These are phyloP conservation scores for Daldinia decipiens DNA, from an alignment of 495 filamentous ascomycete genomes.

Conservation along the genomic window DNA sequence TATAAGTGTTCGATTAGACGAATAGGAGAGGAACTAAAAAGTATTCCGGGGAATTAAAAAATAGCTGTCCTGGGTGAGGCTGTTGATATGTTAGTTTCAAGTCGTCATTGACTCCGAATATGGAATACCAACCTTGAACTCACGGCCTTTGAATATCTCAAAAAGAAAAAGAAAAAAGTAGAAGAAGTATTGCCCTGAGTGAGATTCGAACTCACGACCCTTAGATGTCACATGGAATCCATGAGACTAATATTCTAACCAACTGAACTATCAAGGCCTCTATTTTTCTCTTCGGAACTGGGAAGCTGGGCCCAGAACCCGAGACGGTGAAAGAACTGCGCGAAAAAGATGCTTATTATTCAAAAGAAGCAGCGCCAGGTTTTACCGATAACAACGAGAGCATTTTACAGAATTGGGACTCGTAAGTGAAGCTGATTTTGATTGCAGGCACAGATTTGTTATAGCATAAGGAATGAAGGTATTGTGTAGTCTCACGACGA, in stretches of 20 bases:
- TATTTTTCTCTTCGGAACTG: too few species aligned
- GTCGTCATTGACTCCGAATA: too few species aligned
- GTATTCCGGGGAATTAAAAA: not conserved
- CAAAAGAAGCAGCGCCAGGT: not conserved
- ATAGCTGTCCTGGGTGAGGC: too few species aligned
- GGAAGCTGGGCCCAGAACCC: too few species aligned
- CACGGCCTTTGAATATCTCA: too few species aligned
- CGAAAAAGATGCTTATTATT: not conserved
- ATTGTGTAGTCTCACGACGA: too few species aligned
- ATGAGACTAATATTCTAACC: slow-evolving; percentile 9
- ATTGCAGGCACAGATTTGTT: too few species aligned
- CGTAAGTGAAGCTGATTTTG: not conserved
- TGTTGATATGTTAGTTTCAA: too few species aligned
- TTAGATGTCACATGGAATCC: not conserved
- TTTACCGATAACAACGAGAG: not conserved
- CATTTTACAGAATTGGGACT: not conserved
- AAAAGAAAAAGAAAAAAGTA: too few species aligned
- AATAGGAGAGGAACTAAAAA: not conserved
- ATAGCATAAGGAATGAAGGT: too few species aligned
- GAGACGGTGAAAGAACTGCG: not conserved
- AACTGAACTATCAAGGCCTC: not conserved
- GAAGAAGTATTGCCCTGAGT: not conserved
- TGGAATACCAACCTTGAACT: too few species aligned
- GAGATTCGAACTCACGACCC: slow-evolving; percentile 6
- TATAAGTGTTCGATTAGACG: not conserved